Conservation (phyloP, 208 protist genomes). For the Lotmaria passim region DNA sequence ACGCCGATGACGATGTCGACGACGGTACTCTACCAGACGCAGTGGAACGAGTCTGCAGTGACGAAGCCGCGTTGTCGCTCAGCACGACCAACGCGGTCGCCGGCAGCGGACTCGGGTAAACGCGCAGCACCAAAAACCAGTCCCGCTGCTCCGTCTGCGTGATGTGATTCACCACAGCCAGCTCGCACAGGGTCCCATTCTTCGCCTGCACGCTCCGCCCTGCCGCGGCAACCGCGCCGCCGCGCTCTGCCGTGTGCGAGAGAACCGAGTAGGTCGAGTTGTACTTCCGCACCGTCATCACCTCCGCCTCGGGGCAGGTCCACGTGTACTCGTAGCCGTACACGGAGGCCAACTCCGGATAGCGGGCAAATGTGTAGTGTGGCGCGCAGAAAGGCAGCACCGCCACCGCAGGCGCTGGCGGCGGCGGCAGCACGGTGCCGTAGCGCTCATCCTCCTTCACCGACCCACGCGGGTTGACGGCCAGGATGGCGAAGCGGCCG, state of each 20-base stretch:
- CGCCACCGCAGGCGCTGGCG: slow-evolving; percentile 53
- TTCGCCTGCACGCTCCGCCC: neutral
- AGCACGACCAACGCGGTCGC: slow-evolving; percentile 50
- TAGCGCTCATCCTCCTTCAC: slow-evolving; percentile 54
- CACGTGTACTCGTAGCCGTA: slow-evolving; percentile 80
- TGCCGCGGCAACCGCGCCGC: neutral
- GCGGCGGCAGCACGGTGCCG: slow-evolving; percentile 36
- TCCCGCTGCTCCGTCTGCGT: slow-evolving; percentile 65
- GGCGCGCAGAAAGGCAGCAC: slow-evolving; percentile 76
- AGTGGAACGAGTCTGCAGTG: slow-evolving; percentile 32
- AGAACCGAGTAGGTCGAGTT: slow-evolving; percentile 58
- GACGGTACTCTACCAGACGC: too few relatives aligned
- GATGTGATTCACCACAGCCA: slow-evolving; percentile 67
- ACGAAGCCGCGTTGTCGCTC: slow-evolving; percentile 71
- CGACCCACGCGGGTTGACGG: slow-evolving; percentile 58
- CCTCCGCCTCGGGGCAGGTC: slow-evolving; percentile 42
- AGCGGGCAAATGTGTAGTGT: slow-evolving; percentile 75
- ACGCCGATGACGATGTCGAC: neutral
- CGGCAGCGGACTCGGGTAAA: slow-evolving; percentile 57
- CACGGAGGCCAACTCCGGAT: slow-evolving; percentile 61
- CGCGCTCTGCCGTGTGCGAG: slow-evolving; percentile 39
- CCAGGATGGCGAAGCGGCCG: slow-evolving; percentile 54
- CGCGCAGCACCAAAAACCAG: slow-evolving; percentile 65
- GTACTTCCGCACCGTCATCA: slow-evolving; percentile 44
- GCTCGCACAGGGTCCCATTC: slow-evolving; percentile 55